Conservation (phyloP, 257 asterid species). For the Solanum clarkiae region DNA sequence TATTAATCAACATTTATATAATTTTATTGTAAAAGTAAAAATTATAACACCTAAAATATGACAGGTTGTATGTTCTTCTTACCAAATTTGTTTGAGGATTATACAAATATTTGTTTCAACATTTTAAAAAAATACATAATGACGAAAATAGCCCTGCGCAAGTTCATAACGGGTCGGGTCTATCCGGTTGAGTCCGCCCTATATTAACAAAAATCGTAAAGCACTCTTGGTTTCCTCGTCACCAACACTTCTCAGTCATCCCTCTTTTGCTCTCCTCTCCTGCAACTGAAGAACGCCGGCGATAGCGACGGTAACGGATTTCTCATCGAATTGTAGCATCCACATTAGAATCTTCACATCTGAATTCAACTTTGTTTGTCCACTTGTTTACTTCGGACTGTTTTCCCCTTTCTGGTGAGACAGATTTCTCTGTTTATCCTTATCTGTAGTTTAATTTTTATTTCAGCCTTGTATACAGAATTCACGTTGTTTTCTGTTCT, state of each 20-base stretch:
- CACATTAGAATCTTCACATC: background rate
- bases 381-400: background rate
- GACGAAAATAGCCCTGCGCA: background rate
- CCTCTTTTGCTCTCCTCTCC: background rate
- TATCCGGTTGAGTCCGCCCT: background rate
- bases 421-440: background rate
- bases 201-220: background rate
- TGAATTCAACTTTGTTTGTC: background rate
- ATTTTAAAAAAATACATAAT: background rate
- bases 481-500: background rate
- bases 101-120: background rate
- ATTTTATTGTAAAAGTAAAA: no score
- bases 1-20: no score
- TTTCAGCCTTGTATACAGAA: background rate
- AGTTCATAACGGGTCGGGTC: background rate
- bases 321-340: background rate
- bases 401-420: background rate
- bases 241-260: background rate
- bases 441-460: background rate
- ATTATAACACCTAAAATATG: no score
- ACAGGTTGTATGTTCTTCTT: no score
- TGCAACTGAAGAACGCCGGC: background rate
- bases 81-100: background rate
- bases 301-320: background rate
- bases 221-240: background rate